phyloP scores from a whole-genome alignment of 2,329 filamentous ascomycete species.

The Metarhizium album region DNA sequence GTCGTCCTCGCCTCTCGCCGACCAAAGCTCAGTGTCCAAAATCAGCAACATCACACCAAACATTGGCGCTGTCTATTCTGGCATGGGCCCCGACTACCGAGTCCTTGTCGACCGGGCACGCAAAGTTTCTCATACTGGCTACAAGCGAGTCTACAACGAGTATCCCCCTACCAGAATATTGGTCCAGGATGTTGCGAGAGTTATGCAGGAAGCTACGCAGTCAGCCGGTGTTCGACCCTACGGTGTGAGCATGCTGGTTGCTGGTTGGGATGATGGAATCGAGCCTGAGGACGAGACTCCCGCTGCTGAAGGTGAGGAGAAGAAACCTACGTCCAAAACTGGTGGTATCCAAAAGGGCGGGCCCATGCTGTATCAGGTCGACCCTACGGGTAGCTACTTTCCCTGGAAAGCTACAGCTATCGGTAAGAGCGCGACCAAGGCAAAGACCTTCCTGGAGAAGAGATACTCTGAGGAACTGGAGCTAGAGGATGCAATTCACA shows the following conservation, averaged over 20 bases:
- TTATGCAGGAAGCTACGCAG: slow-evolving; percentile 98
- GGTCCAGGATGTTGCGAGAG: slow-evolving; percentile 92
- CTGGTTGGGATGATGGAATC: slow-evolving; percentile 95
- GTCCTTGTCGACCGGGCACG: slow-evolving; percentile 95
- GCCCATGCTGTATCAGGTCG: slow-evolving; percentile 96
- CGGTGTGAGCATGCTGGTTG: slow-evolving; percentile 88
- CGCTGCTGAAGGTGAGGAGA: slow-evolving; percentile 53
- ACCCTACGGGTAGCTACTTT: slow-evolving; percentile 97
- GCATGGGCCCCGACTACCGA: slow-evolving; percentile 98
- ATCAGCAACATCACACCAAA: slow-evolving; percentile 97
- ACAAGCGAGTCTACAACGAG: slow-evolving; percentile 99
- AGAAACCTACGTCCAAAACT: slow-evolving; percentile 73
- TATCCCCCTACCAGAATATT: slow-evolving; percentile 99
- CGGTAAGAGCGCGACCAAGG: slow-evolving; percentile 94
- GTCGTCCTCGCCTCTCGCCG: slow-evolving; percentile 92
- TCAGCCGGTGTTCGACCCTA: slow-evolving; percentile 95
- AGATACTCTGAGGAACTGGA: slow-evolving; percentile 95
- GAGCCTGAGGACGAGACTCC: slow-evolving; percentile 65
- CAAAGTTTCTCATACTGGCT: slow-evolving; percentile 94
- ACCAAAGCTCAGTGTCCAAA: slow-evolving; percentile 89
- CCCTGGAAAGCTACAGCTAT: slow-evolving; percentile 99
- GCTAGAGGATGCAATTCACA: slow-evolving; percentile 96
- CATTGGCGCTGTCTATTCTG: slow-evolving; percentile 99
- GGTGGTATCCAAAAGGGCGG: slow-evolving; percentile 92
- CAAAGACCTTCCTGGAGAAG: slow-evolving; percentile 99